Evolutionary conservation across 257 asterid genomes (phyloP), one percentile per base, ranked within the genome.

Genomic region (Jacaranda mimosifolia): DNA sequence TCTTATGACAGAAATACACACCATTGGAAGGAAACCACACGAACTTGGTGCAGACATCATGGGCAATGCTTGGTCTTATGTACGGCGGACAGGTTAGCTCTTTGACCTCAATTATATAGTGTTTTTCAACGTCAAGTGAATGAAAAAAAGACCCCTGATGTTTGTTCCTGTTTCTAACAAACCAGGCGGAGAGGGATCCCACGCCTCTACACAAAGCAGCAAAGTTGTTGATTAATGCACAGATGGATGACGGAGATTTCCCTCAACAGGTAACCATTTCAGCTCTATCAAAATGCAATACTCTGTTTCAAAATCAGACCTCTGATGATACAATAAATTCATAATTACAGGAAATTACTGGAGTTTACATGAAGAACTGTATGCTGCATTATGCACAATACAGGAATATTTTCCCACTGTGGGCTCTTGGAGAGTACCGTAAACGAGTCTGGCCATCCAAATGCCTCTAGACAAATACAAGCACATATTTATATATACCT

Each of bases 61-160:
- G 97, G 97, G 98, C 94, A 14, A 93, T 93, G 98, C 85, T 93
- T 17, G 94, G 97, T 15, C 91, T 93, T 15, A 85, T 91, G 89
- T 79, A 81, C 15, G 87, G 81, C 68, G 97, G 98, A 40, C 96
- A 93, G 94, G 97, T 92, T 38, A 45, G 82, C 39, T 39, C 3
- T n/a, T 32, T 39, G 4, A 36, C 8, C 36, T 14, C 38, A 55
- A 39, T 5, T 40, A 10, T 40, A 3, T 12, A 7, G 18, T 36
- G 35, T 52, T 5, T 8, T 40, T 62, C 10, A 5, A 12, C 49
- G 15, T 18, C 56, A 46, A 68, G 10, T 1, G 14, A 63, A 11
- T 18, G 7, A 12, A 3, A 26, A 26, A 40, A 65, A 35, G 0
- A 75, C 15, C n/a, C 14, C 32, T 26, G 9, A 19, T 3, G 17